Percentiles rank a stretch among this genome's conserved stretches.
These are phyloP conservation scores for Mycena amicta DNA, from an alignment of 768 basidiomycete genomes.

Conservation along the genomic window DNA sequence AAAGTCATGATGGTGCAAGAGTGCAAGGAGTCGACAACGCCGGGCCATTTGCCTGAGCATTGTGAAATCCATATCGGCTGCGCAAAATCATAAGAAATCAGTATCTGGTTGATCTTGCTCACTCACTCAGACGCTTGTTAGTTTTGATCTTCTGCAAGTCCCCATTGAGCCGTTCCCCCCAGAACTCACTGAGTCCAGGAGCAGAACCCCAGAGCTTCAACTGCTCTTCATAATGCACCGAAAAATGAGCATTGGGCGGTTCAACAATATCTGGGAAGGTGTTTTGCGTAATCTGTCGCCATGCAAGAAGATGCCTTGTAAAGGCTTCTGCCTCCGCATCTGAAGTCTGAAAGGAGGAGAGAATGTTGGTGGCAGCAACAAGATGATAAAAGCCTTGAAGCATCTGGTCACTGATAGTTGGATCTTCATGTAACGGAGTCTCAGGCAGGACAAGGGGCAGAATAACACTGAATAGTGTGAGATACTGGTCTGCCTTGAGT, in stretches of 20 bases:
- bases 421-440: neutral
- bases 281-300: neutral
- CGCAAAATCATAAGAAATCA: neutral
- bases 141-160: slow-evolving; percentile 4
- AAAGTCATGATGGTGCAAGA: neutral
- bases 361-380: slow-evolving; percentile 14
- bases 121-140: slow-evolving; percentile 8
- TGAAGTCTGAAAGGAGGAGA: slow-evolving; percentile 15
- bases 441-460: slow-evolving; percentile 20
- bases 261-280: neutral
- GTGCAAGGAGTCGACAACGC: neutral
- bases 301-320: slow-evolving; percentile 4
- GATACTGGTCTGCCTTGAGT: slow-evolving; percentile 24
- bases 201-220: slow-evolving; percentile 23
- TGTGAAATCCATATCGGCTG: slow-evolving; percentile 13
- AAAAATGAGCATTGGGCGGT: slow-evolving; percentile 20
- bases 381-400: slow-evolving; percentile 16
- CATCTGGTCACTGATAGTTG: neutral
- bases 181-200: slow-evolving; percentile 16
- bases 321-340: slow-evolving; percentile 11
- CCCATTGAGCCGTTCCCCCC: slow-evolving; percentile 21
- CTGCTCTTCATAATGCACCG: slow-evolving; percentile 7
- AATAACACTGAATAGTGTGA: slow-evolving; percentile 18
- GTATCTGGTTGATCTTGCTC: neutral
- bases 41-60: slow-evolving; percentile 8